These are phyloP conservation scores for Fagus crenata DNA, from an alignment of 306 rosid species.

Conservation along the genomic window DNA sequence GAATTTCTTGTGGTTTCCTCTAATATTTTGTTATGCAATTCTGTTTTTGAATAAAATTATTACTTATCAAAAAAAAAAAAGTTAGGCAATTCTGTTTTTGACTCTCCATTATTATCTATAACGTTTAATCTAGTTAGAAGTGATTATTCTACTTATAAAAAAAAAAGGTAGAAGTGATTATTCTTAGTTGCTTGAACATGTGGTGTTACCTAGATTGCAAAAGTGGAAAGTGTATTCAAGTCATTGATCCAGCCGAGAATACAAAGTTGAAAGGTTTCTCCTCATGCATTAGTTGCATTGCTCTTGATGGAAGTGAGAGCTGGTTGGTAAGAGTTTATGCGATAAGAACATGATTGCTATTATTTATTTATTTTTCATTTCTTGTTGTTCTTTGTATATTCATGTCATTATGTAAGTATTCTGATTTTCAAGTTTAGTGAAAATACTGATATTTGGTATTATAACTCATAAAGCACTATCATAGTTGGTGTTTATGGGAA, in stretches of 20 bases:
- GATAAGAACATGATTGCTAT: conserved; percentile 1
- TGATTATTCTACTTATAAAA: conserved; percentile 17
- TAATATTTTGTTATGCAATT: conserved; percentile 11
- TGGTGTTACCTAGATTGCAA: conserved; percentile 67
- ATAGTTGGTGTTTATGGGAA: too few relatives aligned
- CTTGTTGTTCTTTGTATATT: conserved; percentile 16
- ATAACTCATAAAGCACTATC: not conserved
- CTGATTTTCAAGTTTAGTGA: not conserved
- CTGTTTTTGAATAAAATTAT: too few relatives aligned
- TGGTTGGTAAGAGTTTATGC: conserved; percentile 75
- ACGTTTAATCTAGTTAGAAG: not conserved
- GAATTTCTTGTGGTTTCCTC: conserved; percentile 8
- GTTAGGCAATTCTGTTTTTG: too few relatives aligned
- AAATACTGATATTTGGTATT: not conserved
- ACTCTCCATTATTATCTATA: not conserved
- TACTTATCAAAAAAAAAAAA: too few relatives aligned
- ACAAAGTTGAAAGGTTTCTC: conserved; percentile 54
- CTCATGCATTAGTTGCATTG: conserved; percentile 68
- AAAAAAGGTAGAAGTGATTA: too few relatives aligned
- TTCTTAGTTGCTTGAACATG: conserved; percentile 32
- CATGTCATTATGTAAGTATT: conserved; percentile 13
- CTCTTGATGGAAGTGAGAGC: conserved; percentile 87
- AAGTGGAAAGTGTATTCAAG: conserved; percentile 74
- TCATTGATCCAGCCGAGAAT: conserved; percentile 61
- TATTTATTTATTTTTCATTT: not conserved